Base-by-base conservation (phyloP, 2,329 filamentous ascomycete species). In the Ophiostoma tasmaniense region DNA sequence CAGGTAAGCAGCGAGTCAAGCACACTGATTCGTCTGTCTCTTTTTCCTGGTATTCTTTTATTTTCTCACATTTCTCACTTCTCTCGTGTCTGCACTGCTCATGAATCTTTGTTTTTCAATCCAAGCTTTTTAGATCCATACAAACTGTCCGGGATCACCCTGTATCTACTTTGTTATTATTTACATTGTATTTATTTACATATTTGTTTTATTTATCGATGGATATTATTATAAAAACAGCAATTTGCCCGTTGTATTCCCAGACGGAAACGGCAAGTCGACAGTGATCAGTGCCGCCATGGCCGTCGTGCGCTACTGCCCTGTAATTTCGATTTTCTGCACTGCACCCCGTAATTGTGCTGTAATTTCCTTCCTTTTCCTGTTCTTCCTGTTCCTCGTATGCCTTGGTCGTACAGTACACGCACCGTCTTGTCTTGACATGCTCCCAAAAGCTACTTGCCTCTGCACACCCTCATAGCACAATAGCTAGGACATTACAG, bases 91-190 rank as follows among this genome's bases (percentile, higher is more conserved):
- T 39, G 13, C 37, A 39, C 11, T 64, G 28, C 61, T 33, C 55
- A 61, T 61, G 14, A 7, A 17, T 33, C 55, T 61, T 30, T n/a
- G 13, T 61, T 30, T 55, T 39, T 65, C 22, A 39, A 65, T 65
- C 64, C 64, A 65, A 65, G 64, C 64, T 65, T 65, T 65, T 35
- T 64, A 37, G 61, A 30, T 25, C 55, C 55, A 61, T 61, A 20
- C 13, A 8, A 52, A 52, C n/a, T 13, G 50, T 55, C 52, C 25
- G 52, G 22, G 52, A 59, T 30, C 25, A 59, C 14, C 52, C 50
- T 25, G 50, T 10, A 55, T 61, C 30, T 59, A 5, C 11, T 59
- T 6, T 59, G 17, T 59, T 59, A 30, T 59, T 59, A 6, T 59
- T 59, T 28, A 59, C n/a, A 28, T 14, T 59, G 5, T 59, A 3